A percentile compares a stretch with the other conserved stretches of the same genome.
Conservation (phyloP, 192 early-diverging fungal genomes). For the Entophlyctis luteolus region DNA sequence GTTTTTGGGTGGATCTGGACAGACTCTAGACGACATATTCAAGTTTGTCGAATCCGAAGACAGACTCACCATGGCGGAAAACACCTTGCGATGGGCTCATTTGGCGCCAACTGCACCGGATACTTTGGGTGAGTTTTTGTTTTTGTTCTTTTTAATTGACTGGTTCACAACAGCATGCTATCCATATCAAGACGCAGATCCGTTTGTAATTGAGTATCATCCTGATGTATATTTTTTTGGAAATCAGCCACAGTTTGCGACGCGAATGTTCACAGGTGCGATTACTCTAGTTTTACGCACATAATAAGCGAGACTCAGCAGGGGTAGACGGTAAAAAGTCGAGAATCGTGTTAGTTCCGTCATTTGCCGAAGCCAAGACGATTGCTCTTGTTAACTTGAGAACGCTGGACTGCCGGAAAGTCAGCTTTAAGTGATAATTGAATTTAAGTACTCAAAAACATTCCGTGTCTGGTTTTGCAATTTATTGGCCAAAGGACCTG, state of each 20-base stretch:
- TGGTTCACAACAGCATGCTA: slow-evolving; percentile 67
- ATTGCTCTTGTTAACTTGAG: slow-evolving; percentile 78
- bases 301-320: slow-evolving; percentile 15
- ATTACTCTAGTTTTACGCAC: neutral
- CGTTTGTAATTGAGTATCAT: slow-evolving; percentile 69
- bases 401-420: slow-evolving; percentile 49
- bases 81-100: slow-evolving; percentile 77
- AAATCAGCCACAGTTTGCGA: slow-evolving; percentile 74
- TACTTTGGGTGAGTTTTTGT: slow-evolving; percentile 71
- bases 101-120: slow-evolving; percentile 91
- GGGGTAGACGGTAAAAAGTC: slow-evolving; percentile 55
- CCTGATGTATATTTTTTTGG: slow-evolving; percentile 90
- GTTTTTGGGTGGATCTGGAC: slow-evolving; percentile 77
- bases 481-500: too few species aligned
- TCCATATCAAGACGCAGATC: slow-evolving; percentile 82
- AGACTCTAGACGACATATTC: slow-evolving; percentile 82
- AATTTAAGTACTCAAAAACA: neutral
- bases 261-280: slow-evolving; percentile 42
- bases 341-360: slow-evolving; percentile 72
- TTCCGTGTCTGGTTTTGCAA: too few species aligned
- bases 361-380: slow-evolving; percentile 61
- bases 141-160: neutral
- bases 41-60: slow-evolving; percentile 58
- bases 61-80: slow-evolving; percentile 68
- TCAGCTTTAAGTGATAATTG: slow-evolving; percentile 7